Conservation (phyloP, 2,329 filamentous ascomycete genomes). For the Alternaria incomplexa region DNA sequence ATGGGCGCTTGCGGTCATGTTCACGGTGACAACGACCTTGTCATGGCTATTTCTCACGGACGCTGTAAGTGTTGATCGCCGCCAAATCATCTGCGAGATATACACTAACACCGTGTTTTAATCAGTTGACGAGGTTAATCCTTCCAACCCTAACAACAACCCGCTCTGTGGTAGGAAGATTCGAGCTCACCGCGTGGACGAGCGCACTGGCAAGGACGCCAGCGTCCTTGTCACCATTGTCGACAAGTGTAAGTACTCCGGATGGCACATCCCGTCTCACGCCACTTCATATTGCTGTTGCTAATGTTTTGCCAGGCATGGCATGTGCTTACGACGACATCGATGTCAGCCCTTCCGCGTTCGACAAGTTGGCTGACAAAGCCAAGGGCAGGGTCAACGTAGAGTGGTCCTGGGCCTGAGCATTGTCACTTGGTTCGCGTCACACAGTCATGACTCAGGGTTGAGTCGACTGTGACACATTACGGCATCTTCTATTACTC, state of each 20-base stretch:
- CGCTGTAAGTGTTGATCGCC: conserved; percentile 51
- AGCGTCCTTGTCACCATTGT: conserved; percentile 70
- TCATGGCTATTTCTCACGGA: conserved; percentile 71
- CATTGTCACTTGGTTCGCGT: background rate
- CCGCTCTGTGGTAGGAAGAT: conserved; percentile 71
- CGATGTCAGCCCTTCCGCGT: conserved; percentile 58
- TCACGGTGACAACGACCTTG: conserved; percentile 61
- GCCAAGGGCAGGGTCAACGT: conserved; percentile 56
- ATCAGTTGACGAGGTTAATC: conserved; percentile 61
- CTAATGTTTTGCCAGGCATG: conserved; percentile 44
- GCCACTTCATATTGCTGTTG: background rate
- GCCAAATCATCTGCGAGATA: background rate
- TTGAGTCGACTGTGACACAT: conserved; percentile 3
- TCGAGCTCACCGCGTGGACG: conserved; percentile 61
- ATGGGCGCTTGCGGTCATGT: conserved; percentile 73
- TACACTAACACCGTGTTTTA: background rate
- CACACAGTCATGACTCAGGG: background rate
- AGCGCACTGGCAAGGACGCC: conserved; percentile 50
- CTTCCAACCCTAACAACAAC: conserved; percentile 65
- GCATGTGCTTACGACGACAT: conserved; percentile 58
- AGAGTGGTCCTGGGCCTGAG: conserved; percentile 59
- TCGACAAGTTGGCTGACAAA: conserved; percentile 54
- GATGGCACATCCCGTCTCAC: background rate
- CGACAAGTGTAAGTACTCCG: conserved; percentile 63
- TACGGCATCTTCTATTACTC: background rate